Evolutionary conservation across 176 grass and related monocot genomes (phyloP).

Genomic region (Cenchrus americanus): DNA sequence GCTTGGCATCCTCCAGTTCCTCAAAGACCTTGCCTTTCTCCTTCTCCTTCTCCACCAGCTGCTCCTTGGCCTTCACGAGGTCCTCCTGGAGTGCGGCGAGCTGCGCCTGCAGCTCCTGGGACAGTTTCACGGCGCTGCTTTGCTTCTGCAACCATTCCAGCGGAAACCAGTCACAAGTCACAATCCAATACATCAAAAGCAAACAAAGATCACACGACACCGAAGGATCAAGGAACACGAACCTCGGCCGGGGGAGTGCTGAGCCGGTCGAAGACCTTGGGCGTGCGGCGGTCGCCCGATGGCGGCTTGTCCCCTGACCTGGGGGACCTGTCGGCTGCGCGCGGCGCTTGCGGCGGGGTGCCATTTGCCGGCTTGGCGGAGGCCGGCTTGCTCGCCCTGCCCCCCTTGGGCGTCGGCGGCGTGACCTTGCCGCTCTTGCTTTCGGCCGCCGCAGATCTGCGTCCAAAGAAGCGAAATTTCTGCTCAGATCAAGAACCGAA

Average conservation of each 20-base stretch:
- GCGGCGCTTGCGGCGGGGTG: conserved; percentile 38
- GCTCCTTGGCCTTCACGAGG: conserved; percentile 55
- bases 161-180: background rate
- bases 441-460: conserved; percentile 55
- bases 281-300: conserved; percentile 44
- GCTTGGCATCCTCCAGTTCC: conserved; percentile 64
- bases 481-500: conserved; percentile 18
- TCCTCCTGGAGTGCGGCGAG: conserved; percentile 58
- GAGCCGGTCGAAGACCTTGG: conserved; percentile 45
- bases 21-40: conserved; percentile 61
- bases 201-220: background rate
- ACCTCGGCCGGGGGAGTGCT: conserved; percentile 37
- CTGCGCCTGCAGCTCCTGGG: conserved; percentile 64
- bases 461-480: conserved; percentile 20
- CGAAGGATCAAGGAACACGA: background rate
- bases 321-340: conserved; percentile 45
- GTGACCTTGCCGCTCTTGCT: conserved; percentile 57
- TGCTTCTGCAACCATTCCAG: conserved; percentile 55
- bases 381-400: conserved; percentile 39
- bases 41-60: conserved; percentile 53
- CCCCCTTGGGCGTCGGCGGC: conserved; percentile 50
- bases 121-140: conserved; percentile 38
- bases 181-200: background rate
- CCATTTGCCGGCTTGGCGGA: conserved; percentile 44
- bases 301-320: conserved; percentile 42